Percentiles rank a stretch among this genome's conserved stretches.
Evolutionary conservation across 805 yeast genomes (phyloP).

Genomic region (Ogataea dorogensis): DNA sequence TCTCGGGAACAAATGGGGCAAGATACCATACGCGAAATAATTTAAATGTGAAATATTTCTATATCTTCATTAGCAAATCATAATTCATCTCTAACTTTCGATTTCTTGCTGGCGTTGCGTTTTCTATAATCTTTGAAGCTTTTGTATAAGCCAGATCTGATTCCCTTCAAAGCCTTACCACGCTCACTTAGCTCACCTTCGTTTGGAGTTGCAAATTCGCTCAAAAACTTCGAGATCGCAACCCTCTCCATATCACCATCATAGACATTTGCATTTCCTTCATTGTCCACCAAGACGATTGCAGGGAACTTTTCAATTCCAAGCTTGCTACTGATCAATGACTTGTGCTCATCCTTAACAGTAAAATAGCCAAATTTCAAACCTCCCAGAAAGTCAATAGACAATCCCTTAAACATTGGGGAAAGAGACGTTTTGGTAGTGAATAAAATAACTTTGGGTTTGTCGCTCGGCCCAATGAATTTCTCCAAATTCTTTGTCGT

Average conservation of each 20-base stretch:
- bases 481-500: conserved; percentile 33
- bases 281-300: conserved; percentile 24
- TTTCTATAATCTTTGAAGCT: conserved; percentile 25
- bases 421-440: conserved; percentile 49
- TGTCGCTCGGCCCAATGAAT: conserved; percentile 23
- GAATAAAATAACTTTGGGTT: conserved; percentile 49
- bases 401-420: conserved; percentile 61
- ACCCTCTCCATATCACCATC: conserved; percentile 34
- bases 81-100: conserved; percentile 5
- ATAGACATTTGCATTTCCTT: conserved; percentile 21
- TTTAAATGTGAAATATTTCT: conserved; percentile 1
- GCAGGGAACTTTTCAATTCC: conserved; percentile 22
- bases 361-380: conserved; percentile 48
- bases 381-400: conserved; percentile 61
- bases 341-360: conserved; percentile 27
- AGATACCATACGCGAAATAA: conserved; percentile 28
- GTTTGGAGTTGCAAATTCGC: conserved; percentile 30
- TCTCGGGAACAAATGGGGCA: conserved; percentile 37
- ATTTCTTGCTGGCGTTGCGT: conserved; percentile 20
- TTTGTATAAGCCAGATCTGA: conserved; percentile 24
- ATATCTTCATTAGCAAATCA: conserved; percentile 1
- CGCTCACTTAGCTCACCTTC: conserved; percentile 37
- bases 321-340: conserved; percentile 5
- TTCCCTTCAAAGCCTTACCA: conserved; percentile 22
- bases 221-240: conserved; percentile 33